A percentile compares a stretch with the other conserved stretches of the same genome.
phyloP scores from a whole-genome alignment of 108 stramenopile species.

The Aurantiochytrium sp. region DNA sequence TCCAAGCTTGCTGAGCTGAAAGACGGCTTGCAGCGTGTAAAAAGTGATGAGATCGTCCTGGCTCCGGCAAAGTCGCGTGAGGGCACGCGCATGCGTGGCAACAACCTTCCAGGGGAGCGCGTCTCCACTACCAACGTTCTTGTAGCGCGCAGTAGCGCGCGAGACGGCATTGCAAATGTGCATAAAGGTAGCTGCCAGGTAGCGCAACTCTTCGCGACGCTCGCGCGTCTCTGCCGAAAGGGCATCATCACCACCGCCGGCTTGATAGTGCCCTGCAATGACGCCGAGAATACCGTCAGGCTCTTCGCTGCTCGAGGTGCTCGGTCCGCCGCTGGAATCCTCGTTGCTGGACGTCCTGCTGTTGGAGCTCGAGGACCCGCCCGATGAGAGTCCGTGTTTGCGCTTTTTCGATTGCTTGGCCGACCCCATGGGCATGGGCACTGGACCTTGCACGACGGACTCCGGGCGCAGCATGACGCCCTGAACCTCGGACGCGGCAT shows the following conservation, averaged over 20 bases:
- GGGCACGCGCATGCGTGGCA: background rate
- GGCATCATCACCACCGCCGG: background rate
- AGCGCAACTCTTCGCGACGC: background rate
- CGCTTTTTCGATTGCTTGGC: too few relatives aligned
- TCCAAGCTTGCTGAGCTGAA: background rate
- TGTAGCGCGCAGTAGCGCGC: background rate
- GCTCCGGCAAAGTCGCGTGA: background rate
- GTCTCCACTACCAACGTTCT: background rate
- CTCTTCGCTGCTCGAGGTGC: background rate
- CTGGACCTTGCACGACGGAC: background rate
- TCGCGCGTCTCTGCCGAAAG: background rate
- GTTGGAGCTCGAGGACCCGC: too few relatives aligned
- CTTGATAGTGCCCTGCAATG: background rate
- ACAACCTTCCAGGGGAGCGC: background rate
- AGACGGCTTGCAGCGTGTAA: background rate
- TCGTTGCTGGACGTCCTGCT: background rate
- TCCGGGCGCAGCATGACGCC: background rate
- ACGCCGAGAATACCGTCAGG: background rate
- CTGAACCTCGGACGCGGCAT: background rate
- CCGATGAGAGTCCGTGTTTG: too few relatives aligned
- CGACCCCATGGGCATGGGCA: background rate
- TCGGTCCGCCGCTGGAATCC: background rate
- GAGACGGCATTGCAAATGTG: background rate
- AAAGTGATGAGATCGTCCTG: background rate
- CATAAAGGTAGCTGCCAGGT: background rate